Percentiles rank a stretch among this genome's conserved stretches.
phyloP scores from a whole-genome alignment of 768 basidiomycete genomes.

The Cytidiella melzeri region DNA sequence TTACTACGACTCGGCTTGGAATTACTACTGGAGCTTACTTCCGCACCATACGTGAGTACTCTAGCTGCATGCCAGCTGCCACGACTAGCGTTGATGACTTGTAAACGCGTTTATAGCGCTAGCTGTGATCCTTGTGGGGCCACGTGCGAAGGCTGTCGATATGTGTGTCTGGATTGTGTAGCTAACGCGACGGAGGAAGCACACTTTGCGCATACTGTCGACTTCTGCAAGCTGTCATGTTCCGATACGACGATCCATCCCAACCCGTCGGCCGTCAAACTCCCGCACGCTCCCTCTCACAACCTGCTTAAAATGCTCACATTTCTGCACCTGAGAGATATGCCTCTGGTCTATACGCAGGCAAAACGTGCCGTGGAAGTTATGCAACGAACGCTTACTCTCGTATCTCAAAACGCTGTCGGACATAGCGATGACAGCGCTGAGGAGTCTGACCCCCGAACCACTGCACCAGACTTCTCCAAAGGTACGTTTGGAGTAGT shows the following conservation, averaged over 20 bases:
- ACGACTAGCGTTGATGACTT: too few species aligned
- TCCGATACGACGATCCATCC: conserved; percentile 7
- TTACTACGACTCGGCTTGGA: conserved; percentile 21
- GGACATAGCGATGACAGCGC: neutral
- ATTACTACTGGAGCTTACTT: conserved; percentile 15
- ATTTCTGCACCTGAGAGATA: conserved; percentile 10
- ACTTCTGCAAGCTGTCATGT: conserved; percentile 17
- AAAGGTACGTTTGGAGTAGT: neutral
- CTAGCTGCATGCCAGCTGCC: conserved; percentile 1
- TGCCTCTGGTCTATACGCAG: neutral
- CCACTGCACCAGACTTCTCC: neutral
- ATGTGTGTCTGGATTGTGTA: conserved; percentile 14
- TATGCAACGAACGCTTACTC: neutral
- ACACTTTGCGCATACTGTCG: conserved; percentile 10
- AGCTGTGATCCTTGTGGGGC: too few species aligned
- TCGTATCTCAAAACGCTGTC: too few species aligned
- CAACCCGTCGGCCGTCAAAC: neutral
- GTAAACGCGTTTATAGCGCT: too few species aligned
- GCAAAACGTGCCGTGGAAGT: conserved; percentile 4
- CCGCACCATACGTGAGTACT: conserved; percentile 22
- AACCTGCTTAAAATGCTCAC: conserved; percentile 16
- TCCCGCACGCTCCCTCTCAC: conserved; percentile 13
- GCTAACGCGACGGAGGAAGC: conserved; percentile 10
- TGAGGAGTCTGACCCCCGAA: neutral
- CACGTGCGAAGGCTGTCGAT: conserved; percentile 11